Percentiles rank a stretch among this genome's conserved stretches.
phyloP scores from a whole-genome alignment of 192 early-diverging fungal species.

The Rhizophagus sp. region DNA sequence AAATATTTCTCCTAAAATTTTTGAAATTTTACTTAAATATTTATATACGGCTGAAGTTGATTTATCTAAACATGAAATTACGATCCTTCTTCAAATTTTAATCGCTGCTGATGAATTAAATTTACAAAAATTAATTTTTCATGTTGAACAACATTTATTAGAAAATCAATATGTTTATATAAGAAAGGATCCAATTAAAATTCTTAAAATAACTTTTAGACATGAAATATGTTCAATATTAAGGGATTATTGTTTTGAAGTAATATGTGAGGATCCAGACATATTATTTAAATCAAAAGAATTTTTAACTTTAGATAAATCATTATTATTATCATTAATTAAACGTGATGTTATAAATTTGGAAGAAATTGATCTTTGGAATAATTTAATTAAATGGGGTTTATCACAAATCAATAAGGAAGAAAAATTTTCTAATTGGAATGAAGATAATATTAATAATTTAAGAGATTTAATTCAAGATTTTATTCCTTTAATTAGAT shows the following conservation, averaged over 20 bases:
- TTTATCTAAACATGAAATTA: not conserved
- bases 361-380: conserved; percentile 23
- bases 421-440: conserved; percentile 4
- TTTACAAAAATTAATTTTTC: not conserved
- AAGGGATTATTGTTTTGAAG: conserved; percentile 10
- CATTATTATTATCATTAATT: not conserved
- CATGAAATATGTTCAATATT: not conserved
- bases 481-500: conserved; percentile 29
- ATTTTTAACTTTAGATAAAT: conserved; percentile 6
- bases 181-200: not conserved
- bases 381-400: conserved; percentile 26
- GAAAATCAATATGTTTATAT: not conserved
- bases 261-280: conserved; percentile 10
- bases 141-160: conserved; percentile 6
- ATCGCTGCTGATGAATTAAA: conserved; percentile 23
- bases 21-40: conserved; percentile 22
- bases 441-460: not conserved
- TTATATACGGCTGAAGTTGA: conserved; percentile 23
- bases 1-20: conserved; percentile 19
- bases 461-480: conserved; percentile 3
- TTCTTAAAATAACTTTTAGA: not conserved
- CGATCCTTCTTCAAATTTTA: conserved; percentile 16
- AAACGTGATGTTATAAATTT: conserved; percentile 7
- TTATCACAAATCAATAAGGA: conserved; percentile 4
- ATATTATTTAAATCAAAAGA: conserved; percentile 13